Evolutionary conservation across 495 filamentous ascomycete species (phyloP), one percentile per base, ranked within the genome.

Genomic region (Talaromyces stipitatus): DNA sequence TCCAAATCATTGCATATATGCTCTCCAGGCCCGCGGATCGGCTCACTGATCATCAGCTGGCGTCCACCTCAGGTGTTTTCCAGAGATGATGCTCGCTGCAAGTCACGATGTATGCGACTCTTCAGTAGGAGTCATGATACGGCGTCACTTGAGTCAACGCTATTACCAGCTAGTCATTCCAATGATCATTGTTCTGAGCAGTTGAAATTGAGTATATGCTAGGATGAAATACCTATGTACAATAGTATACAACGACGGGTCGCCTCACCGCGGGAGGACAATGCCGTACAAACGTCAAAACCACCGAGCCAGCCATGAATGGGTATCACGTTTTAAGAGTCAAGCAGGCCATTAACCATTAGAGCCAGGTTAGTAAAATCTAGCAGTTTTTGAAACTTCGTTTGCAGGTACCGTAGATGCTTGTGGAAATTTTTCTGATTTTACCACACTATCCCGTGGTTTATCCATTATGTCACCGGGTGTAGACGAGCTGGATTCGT

Each of bases 281-380:
- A 20, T 3, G 18, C 7, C 36, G 16, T 41, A 16, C 3, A 41
- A 41, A 41, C 8, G 36, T 41, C 36, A 14, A 41, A 3, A 8
- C 36, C n/a, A 16, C 36, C 16, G 2, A 3, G 16, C 8, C n/a
- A 9, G 16, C n/a, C 2, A 41, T 16, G 6, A 16, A 18, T 41
- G 48, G 48, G 48, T 51, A 51, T 51, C 48, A 51, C 1, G n/a
- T 27, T 51, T 51, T 51, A 1, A 48, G 14, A n/a, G 46, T 27
- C 46, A 27, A 48, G n/a, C 9, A 41, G 36, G 24, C 22, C 22
- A 0, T 16, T 24, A 26, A 20, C 46, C 26, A 16, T 51, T 6
- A 11, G n/a, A 51, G 26, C 48, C 4, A 48, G 0, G 46, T 48
- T 32, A 29, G 23, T 29, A 28, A 10, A 29, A 51, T 6, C 48